Evolutionary conservation across 768 basidiomycete species (phyloP).

Genomic region (Cystobasidium onofrii): DNA sequence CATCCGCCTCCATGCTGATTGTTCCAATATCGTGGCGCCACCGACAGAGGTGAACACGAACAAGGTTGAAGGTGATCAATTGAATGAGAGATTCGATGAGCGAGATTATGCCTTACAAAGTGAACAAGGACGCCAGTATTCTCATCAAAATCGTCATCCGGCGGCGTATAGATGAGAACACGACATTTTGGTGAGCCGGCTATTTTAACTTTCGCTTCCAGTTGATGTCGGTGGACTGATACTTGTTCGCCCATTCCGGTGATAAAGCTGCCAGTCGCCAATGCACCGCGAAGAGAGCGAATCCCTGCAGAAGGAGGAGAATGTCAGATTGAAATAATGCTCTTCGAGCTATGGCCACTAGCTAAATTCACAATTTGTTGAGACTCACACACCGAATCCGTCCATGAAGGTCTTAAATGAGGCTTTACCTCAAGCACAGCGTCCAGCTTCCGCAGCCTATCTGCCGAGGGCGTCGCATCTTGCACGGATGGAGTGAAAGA

Average conservation of each 20-base stretch:
- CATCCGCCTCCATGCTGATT: conserved; percentile 23
- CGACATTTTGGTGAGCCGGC: conserved; percentile 7
- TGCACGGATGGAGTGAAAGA: not conserved
- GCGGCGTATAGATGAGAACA: conserved; percentile 9
- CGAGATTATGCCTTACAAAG: not conserved
- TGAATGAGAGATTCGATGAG: not conserved
- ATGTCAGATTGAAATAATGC: not conserved
- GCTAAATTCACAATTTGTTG: too few relatives aligned
- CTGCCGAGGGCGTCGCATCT: not conserved
- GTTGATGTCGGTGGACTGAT: not conserved
- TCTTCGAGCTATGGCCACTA: too few relatives aligned
- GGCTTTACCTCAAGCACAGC: not conserved
- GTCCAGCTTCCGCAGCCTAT: not conserved
- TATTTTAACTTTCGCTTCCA: conserved; percentile 1
- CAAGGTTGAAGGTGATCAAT: not conserved
- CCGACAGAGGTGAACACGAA: not conserved
- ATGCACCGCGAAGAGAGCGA: not conserved
- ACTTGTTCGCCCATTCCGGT: not conserved
- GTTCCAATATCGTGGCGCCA: not conserved
- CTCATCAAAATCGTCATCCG: not conserved
- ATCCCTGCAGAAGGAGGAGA: not conserved
- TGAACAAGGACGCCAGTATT: conserved; percentile 20
- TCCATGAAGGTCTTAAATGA: conserved; percentile 22
- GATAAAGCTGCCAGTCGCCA: conserved; percentile 6
- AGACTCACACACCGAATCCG: conserved; percentile 23